Evolutionary conservation across 352 stramenopile species (phyloP), one percentile per base, ranked within the genome.

Genomic region (Pythium monospermum): DNA sequence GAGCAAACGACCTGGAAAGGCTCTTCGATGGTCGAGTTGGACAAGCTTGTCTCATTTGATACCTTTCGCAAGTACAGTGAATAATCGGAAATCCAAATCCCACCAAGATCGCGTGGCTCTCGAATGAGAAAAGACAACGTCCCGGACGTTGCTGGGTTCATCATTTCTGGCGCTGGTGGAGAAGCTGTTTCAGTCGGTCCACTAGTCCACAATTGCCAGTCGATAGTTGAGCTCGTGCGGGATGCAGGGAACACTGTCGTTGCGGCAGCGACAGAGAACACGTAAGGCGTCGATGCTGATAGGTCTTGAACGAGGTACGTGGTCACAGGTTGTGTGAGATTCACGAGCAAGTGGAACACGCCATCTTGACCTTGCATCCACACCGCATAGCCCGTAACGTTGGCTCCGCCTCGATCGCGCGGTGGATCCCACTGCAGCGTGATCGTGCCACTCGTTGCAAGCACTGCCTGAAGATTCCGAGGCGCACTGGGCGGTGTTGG

Each of bases 391-490:
- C 68, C 62, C 0, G 43, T 49, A 22, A 83, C 27, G 1, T 10
- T n/a, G 43, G 33, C 65, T 11, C 76, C 76, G 2, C 76, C 76
- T 28, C 48, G 44, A 42, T 83, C 72, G 6, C 45, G 54, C 21
- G 76, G 68, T 2, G 38, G 1, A 21, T 57, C 11, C 76, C 76
- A 87, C n/a, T n/a, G 22, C 1, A 87, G 25, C 10, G 19, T 37
- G 11, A 76, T 23, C 2, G 28, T 55, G 23, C 43, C 70, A 22
- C 64, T 69, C 0, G 45, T 59, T 2, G 63, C 35, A 3, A 16
- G 16, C 0, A 39, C 28, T 0, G 33, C 12, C 0, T 21, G 46
- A 4, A 83, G 48, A 13, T 44, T 50, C 2, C 53, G 51, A 0
- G 76, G 71, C 0, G 46, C 18, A 22, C 60, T 69, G 15, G 73